Evolutionary conservation across 805 yeast genomes (phyloP).

Genomic region (Peterozyma xylosa): DNA sequence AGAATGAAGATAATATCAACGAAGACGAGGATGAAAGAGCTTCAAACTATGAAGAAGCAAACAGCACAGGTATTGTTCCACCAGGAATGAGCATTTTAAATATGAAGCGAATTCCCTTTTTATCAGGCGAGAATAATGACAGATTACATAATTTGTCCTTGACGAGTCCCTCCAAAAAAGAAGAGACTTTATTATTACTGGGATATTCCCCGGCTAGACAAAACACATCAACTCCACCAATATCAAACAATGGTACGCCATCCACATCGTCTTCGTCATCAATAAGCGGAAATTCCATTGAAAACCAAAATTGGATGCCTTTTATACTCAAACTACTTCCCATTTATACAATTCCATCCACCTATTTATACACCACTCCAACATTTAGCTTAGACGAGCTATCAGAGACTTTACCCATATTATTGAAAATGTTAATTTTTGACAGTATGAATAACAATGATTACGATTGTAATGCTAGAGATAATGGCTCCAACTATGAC

Average conservation of each 20-base stretch:
- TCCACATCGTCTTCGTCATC: slow-evolving; percentile 34
- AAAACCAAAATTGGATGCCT: slow-evolving; percentile 55
- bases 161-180: slow-evolving; percentile 12
- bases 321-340: slow-evolving; percentile 61
- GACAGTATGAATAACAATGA: slow-evolving; percentile 12
- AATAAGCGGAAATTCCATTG: slow-evolving; percentile 29
- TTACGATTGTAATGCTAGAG: not conserved
- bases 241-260: slow-evolving; percentile 17
- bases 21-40: slow-evolving; percentile 16
- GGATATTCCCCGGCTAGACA: slow-evolving; percentile 9
- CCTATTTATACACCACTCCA: slow-evolving; percentile 34
- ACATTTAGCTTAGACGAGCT: slow-evolving; percentile 14
- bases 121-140: not conserved
- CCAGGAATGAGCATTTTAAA: not conserved
- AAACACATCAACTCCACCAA: slow-evolving; percentile 25
- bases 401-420: slow-evolving; percentile 18
- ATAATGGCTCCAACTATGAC: not conserved
- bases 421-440: slow-evolving; percentile 20
- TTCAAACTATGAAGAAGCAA: slow-evolving; percentile 10
- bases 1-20: slow-evolving; percentile 18
- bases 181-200: not conserved
- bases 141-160: slow-evolving; percentile 9
- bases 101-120: not conserved
- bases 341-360: slow-evolving; percentile 51
- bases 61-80: too few relatives aligned